Evolutionary conservation across 2,329 filamentous ascomycete genomes (phyloP), one percentile per base, ranked within the genome.

Genomic region (Aureobasidium lini): DNA sequence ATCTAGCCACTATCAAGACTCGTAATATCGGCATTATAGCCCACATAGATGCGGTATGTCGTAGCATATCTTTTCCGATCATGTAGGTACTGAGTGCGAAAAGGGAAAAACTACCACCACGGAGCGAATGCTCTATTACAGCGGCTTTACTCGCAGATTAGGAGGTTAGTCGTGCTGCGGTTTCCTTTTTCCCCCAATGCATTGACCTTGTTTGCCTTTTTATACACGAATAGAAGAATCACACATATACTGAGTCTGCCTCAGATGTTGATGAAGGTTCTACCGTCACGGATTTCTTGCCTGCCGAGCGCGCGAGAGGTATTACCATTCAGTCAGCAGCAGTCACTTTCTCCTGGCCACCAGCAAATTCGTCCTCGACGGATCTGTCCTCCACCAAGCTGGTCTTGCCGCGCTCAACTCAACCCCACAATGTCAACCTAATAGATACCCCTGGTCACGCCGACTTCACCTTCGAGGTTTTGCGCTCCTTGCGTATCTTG

Each of bases 251-350:
- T 59, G 39, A 59, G 16, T 43, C 10, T 54, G 28, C 23, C 18
- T 16, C 49, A 82, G 92, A 96, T 73, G 94, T 99, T 64, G 93
- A 97, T 68, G 88, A 95, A 73, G 94, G 94, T 39, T 96, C 95
- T 64, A 97, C 94, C 4, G 91, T 96, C 7, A 99, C 94, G 2
- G 94, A 99, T 74, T 99, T 97, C 66, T 82, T 99, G 6, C 93
- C 94, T 6, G 86, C 95, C 64, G 94, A 99, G 72, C 83, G 93
- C 68, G 87, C 91, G 65, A 82, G 94, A 65, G 94, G 94, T 32
- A 97, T 99, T 70, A 99, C 94, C 4, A 97, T 99, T 62, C 94
- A 97, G 71, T 97, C 93, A 2, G 94, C 94, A 10, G 93, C 94
- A 48, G 95, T 97, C 65, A 96, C 91, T 1, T 96, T 97, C 72